Percentiles rank a stretch among this genome's conserved stretches.
phyloP scores from a whole-genome alignment of 148 eudicot species.

The Bassia scoparia region DNA sequence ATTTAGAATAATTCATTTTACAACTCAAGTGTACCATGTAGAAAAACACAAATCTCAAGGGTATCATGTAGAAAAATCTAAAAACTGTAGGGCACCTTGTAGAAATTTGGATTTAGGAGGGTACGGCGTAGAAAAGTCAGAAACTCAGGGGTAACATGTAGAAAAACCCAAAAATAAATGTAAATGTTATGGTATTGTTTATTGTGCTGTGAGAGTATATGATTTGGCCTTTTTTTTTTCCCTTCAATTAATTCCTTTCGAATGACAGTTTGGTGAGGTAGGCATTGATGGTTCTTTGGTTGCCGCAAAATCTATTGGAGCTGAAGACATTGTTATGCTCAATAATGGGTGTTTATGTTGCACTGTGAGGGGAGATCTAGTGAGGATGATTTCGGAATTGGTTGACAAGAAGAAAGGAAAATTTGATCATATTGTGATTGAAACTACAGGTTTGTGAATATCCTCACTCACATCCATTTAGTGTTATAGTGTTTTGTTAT shows the following conservation, averaged over 20 bases:
- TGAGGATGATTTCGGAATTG: constrained; percentile 85
- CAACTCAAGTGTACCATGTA: too few species aligned
- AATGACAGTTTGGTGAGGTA: constrained; percentile 47
- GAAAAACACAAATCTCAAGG: too few species aligned
- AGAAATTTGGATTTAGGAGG: too few species aligned
- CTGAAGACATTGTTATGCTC: constrained; percentile 97
- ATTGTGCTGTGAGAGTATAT: not conserved
- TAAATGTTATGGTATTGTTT: not conserved
- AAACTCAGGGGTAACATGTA: too few species aligned
- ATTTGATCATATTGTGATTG: constrained; percentile 94
- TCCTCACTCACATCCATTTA: not conserved
- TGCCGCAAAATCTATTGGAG: constrained; percentile 79
- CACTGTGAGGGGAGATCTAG: constrained; percentile 98
- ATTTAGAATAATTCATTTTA: too few species aligned
- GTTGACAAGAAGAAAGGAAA: constrained; percentile 77
- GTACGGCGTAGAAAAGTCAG: too few species aligned
- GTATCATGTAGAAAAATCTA: too few species aligned
- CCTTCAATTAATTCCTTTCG: not conserved
- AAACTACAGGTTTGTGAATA: constrained; percentile 75
- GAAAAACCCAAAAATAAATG: too few species aligned
- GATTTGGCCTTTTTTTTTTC: constrained; percentile 3
- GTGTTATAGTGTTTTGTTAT: not conserved
- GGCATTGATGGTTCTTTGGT: constrained; percentile 71
- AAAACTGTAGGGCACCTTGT: too few species aligned
- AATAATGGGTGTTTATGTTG: constrained; percentile 97